Evolutionary conservation across 2,329 filamentous ascomycete genomes (phyloP), one percentile per base, ranked within the genome.

Genomic region (Fusarium sp.): DNA sequence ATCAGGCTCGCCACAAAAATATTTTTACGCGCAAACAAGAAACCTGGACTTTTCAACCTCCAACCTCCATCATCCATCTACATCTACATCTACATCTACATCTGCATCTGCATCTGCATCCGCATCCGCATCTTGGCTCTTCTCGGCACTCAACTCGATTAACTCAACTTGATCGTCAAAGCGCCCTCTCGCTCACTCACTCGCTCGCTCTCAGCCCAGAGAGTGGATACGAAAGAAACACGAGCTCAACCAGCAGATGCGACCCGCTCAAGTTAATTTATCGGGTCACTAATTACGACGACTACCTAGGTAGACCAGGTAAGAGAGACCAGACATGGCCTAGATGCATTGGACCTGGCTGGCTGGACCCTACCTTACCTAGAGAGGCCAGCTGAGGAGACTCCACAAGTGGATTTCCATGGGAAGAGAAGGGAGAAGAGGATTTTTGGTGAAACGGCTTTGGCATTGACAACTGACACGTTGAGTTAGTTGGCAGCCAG

Each of bases 231-330:
- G 49, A 44, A 29, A 29, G 27, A 29, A 56, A 51, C 56, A 33
- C 13, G 20, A n/a, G 38, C 34, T 20, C 33, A 23, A 13, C 31
- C 36, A 40, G 34, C 50, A 56, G 58, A 56, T 55, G 33, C 27
- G 54, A 59, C 55, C 67, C 67, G 46, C 67, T 50, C 49, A 49
- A 69, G 67, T 53, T 60, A 67, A 55, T 64, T 69, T 58, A 69
- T 64, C 50, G 55, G 67, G 62, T 33, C 65, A 40, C 33, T 27
- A 20, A 40, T 25, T 16, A 20, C 18, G 14, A 36, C 46, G n/a
- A 65, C 7, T 42, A 8, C 25, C 25, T 27, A 27, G 2, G 25
- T 27, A 23, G 36, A 65, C 33, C 23, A 54, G 56, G 40, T 46
- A n/a, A 60, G 55, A 58, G 56, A 67, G 34, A 44, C 25, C 27